Base-by-base conservation (phyloP, 1,139 yeast species). In the Suhomyces yuchorum region DNA sequence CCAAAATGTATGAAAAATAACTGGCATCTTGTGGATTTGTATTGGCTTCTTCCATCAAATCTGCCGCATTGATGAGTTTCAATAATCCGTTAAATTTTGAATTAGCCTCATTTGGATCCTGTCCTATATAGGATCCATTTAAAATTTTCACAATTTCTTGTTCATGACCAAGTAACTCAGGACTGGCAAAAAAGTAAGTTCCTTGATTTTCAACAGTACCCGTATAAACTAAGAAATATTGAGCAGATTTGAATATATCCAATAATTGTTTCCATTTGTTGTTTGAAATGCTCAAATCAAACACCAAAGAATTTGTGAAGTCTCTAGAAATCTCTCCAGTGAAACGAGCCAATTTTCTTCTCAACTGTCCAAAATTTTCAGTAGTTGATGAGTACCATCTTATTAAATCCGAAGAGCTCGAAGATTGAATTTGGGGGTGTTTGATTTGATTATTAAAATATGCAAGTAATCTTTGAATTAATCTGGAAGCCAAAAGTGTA, bases 331-430 rank as follows among this genome's bases (percentile, higher is more conserved):
- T 71, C 43, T 83, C 82, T 41, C 82, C 80, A 22, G 87, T 81
- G 60, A 92, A 89, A 58, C 97, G 82, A 19, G 89, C 81, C 49
- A 92, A 75, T 60, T 90, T 89, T 61, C 99, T 82, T 58, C 96
- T 87, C 48, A 89, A 75, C 47, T 90, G 87, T 34, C 97, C 92
- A 54, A 88, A 84, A 55, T 87, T 88, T 57, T 92, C 98, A 42
- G 91, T 82, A 0, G 93, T 81, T 3, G 88, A 80, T n/a, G 85
- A 77, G 53, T 85, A 83, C 96, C 96, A 89, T 47, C 90, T 77
- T 20, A 83, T 82, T 42, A 91, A 73, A 51, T 90, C 96, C 12
- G 80, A 68, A 14, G 77, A 75, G 3, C 57, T 58, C 17, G 75
- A 67, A 2, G 69, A 66, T 52, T 78, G 61, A 3, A 63, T 59